phyloP scores from a whole-genome alignment of 345 rosid species.

The Raphanus raphanistrum region DNA sequence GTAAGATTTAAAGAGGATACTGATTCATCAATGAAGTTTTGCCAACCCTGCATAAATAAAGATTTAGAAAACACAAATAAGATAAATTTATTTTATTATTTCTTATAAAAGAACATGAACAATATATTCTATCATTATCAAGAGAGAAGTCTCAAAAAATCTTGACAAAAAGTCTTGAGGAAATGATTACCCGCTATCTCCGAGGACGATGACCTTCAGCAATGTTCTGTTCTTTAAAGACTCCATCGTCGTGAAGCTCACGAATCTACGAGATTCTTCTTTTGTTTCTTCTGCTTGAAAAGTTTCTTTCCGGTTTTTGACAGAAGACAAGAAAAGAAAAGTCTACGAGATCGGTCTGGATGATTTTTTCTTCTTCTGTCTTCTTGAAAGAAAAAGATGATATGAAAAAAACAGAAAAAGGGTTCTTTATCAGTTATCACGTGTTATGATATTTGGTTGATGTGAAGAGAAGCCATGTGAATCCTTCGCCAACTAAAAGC shows the following conservation, averaged over 20 bases:
- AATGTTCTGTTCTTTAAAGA: conserved; percentile 61
- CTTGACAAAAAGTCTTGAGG: not conserved
- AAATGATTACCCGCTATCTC: conserved; percentile 73
- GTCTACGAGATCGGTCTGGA: conserved; percentile 31
- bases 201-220: conserved; percentile 86
- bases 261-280: conserved; percentile 18
- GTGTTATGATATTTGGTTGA: conserved; percentile 32
- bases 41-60: conserved; percentile 66
- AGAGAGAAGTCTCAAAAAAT: not conserved
- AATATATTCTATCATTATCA: not conserved
- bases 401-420: not conserved
- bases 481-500: conserved; percentile 40
- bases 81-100: not conserved
- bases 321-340: conserved; percentile 23
- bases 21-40: conserved; percentile 91
- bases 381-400: not conserved
- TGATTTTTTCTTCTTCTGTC: conserved; percentile 25
- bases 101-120: not conserved
- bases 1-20: conserved; percentile 51
- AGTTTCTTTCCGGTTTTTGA: conserved; percentile 25
- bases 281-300: not conserved
- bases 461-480: conserved; percentile 39
- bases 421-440: conserved; percentile 15
- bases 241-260: conserved; percentile 27
- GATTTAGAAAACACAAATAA: conserved; percentile 5